Evolutionary conservation across 768 basidiomycete species (phyloP).

Genomic region (Pholiota conissans): DNA sequence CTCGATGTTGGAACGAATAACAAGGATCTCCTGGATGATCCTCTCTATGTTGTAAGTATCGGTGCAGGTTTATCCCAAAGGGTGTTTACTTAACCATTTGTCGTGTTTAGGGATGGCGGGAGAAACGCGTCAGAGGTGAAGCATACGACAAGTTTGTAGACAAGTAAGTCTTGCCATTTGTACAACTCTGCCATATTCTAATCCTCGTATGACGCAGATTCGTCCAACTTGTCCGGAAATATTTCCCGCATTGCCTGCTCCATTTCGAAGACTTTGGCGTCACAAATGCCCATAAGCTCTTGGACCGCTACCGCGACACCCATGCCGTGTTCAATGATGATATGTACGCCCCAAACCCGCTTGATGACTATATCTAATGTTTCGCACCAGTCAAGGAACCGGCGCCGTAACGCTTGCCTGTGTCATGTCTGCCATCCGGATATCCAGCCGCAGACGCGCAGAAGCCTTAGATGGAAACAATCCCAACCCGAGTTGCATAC

Average conservation of each 20-base stretch:
- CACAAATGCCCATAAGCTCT: conserved; percentile 67
- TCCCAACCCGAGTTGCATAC: background rate
- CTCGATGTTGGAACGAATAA: conserved; percentile 83
- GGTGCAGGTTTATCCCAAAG: background rate
- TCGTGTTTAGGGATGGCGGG: conserved; percentile 71
- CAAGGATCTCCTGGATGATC: conserved; percentile 57
- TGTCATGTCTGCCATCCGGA: conserved; percentile 65
- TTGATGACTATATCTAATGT: background rate
- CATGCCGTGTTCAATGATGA: conserved; percentile 86
- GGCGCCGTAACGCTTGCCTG: conserved; percentile 74
- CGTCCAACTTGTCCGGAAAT: conserved; percentile 72
- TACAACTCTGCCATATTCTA: background rate
- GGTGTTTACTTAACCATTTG: background rate
- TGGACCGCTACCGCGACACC: conserved; percentile 60
- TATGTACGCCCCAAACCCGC: conserved; percentile 43
- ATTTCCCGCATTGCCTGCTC: conserved; percentile 63
- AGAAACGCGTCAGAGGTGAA: conserved; percentile 68
- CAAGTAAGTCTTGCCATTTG: conserved; percentile 41
- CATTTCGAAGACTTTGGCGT: conserved; percentile 91
- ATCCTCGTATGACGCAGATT: conserved; percentile 47
- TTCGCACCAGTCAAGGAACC: conserved; percentile 59
- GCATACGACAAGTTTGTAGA: conserved; percentile 80
- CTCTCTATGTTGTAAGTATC: conserved; percentile 63
- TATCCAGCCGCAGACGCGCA: conserved; percentile 44
- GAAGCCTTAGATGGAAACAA: conserved; percentile 5